phyloP scores from a whole-genome alignment of 2,329 filamentous ascomycete species.

The Pseudogymnoascus sp. region DNA sequence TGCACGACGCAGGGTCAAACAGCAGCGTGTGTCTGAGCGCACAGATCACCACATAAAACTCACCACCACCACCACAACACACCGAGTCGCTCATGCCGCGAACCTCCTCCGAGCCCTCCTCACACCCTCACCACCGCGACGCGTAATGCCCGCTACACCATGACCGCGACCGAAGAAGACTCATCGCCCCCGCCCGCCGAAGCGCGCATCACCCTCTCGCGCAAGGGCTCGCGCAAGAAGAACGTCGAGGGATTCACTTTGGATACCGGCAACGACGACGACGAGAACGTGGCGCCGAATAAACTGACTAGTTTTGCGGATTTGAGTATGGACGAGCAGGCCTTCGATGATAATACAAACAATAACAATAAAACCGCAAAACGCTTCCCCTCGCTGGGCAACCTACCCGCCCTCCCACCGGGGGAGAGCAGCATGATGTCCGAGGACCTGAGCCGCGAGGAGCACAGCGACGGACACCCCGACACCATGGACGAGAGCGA shows the following conservation, averaged over 20 bases:
- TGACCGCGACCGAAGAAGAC: conserved; percentile 4
- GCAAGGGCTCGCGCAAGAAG: conserved; percentile 8
- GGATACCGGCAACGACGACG: not conserved
- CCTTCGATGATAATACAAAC: not conserved
- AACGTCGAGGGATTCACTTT: not conserved
- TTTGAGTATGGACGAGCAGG: not conserved
- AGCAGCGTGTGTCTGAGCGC: not conserved
- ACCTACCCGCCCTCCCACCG: conserved; percentile 14
- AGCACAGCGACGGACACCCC: conserved; percentile 19
- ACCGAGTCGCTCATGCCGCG: not conserved
- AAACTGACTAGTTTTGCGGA: not conserved
- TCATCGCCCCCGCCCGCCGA: not conserved
- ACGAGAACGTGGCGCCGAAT: not conserved
- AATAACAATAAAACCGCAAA: not conserved
- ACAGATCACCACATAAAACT: not conserved
- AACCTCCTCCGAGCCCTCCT: not conserved
- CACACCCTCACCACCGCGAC: not conserved
- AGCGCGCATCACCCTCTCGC: conserved; percentile 3
- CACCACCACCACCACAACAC: not conserved
- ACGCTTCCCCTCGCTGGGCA: not conserved
- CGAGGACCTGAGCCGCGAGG: conserved; percentile 18
- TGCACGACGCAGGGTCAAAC: conserved; percentile 6
- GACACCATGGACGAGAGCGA: conserved; percentile 27
- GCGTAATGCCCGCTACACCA: not conserved
- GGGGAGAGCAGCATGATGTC: conserved; percentile 25